These are phyloP conservation scores for Fraxinus platypoda DNA, from an alignment of 305 asterid genomes.

Conservation along the genomic window DNA sequence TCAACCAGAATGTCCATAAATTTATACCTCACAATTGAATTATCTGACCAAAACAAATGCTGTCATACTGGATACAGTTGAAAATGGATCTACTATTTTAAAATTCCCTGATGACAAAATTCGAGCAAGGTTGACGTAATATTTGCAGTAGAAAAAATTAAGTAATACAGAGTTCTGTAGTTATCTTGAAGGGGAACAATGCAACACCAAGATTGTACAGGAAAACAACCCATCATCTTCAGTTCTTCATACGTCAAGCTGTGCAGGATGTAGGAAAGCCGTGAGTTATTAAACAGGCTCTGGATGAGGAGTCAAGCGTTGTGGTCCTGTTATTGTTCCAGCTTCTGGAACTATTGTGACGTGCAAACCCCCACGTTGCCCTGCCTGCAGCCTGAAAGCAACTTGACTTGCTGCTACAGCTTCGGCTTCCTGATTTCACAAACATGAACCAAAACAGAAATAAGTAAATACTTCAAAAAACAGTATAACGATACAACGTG, in stretches of 20 bases:
- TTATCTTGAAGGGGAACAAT: neutral
- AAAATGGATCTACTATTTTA: neutral
- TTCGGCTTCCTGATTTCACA: conserved; percentile 43
- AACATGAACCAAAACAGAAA: neutral
- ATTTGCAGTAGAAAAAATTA: neutral
- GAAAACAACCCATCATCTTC: neutral
- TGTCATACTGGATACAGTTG: neutral
- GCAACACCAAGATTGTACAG: neutral
- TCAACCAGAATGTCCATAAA: neutral
- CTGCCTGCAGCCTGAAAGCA: conserved; percentile 48
- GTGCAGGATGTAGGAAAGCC: conserved; percentile 12
- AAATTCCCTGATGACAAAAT: neutral
- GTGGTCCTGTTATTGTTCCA: conserved; percentile 25
- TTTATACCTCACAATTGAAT: neutral
- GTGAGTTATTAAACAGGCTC: conserved; percentile 11
- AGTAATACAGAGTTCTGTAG: neutral
- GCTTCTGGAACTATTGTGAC: conserved; percentile 38
- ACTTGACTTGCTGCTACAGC: conserved; percentile 47
- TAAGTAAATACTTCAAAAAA: neutral
- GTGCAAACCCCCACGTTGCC: conserved; percentile 46
- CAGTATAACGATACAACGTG: neutral
- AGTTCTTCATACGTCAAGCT: neutral
- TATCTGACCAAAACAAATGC: neutral
- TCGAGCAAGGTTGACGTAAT: neutral
- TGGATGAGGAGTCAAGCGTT: neutral